A percentile compares a stretch with the other conserved stretches of the same genome.
phyloP scores from a whole-genome alignment of 257 asterid species.

The Ehretia macrophylla region DNA sequence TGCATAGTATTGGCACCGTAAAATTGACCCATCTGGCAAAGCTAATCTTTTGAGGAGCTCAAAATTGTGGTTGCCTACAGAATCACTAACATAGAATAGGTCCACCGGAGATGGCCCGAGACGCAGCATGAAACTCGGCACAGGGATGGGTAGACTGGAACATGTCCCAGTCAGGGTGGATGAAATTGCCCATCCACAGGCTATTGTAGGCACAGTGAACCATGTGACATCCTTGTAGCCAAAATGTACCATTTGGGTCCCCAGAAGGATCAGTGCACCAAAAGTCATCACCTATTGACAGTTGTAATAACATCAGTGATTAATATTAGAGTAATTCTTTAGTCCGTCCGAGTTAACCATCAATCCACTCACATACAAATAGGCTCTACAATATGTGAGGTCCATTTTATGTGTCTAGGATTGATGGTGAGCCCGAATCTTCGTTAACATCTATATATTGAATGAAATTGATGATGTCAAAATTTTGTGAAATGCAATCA shows the following conservation, averaged over 20 bases:
- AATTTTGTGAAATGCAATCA: too few species aligned
- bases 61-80: slow-evolving; percentile 76
- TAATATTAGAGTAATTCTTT: too few species aligned
- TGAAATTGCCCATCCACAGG: slow-evolving; percentile 93
- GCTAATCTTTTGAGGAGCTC: slow-evolving; percentile 61
- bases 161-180: slow-evolving; percentile 99
- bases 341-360: too few species aligned
- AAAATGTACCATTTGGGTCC: slow-evolving; percentile 85
- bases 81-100: slow-evolving; percentile 78
- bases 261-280: slow-evolving; percentile 98
- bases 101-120: slow-evolving; percentile 97
- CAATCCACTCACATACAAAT: too few species aligned
- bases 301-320: too few species aligned
- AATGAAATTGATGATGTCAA: too few species aligned
- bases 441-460: too few species aligned
- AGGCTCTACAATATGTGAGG: too few species aligned
- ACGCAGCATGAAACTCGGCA: slow-evolving; percentile 89
- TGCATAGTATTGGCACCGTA: slow-evolving; percentile 75
- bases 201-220: slow-evolving; percentile 97
- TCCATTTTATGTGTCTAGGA: too few species aligned
- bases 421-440: too few species aligned
- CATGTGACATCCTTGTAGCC: slow-evolving; percentile 99
- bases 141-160: slow-evolving; percentile 97
- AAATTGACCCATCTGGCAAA: slow-evolving; percentile 76
- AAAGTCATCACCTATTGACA: slow-evolving; percentile 69